These are phyloP conservation scores for Jacaranda copaia DNA, from an alignment of 257 asterid species.

Conservation along the genomic window DNA sequence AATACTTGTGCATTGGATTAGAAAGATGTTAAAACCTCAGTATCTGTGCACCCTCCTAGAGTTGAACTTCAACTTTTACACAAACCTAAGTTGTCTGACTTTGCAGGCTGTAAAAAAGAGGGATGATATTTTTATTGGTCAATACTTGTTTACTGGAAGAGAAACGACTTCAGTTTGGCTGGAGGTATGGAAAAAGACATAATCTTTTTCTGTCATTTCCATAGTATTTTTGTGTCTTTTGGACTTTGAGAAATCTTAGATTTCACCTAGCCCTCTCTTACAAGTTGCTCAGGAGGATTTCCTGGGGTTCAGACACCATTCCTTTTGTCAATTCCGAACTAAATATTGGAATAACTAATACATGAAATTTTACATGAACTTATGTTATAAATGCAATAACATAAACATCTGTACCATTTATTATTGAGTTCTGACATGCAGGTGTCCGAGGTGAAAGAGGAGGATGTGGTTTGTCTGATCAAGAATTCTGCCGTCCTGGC, in stretches of 20 bases:
- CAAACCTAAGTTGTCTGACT: background rate
- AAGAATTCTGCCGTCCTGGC: constrained; percentile 87
- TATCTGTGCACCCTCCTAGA: too few species aligned
- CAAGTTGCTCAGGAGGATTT: constrained; percentile 1
- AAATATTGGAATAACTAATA: background rate
- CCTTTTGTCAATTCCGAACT: constrained; percentile 2
- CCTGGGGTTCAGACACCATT: too few species aligned
- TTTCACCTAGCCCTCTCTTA: constrained; percentile 10
- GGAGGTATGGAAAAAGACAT: constrained; percentile 47
- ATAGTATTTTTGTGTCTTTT: background rate
- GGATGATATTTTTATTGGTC: constrained; percentile 67
- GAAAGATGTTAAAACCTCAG: too few species aligned
- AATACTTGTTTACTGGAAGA: constrained; percentile 69
- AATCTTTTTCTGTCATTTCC: background rate
- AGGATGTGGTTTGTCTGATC: constrained; percentile 79
- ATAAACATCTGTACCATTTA: constrained; percentile 14
- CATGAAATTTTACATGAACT: background rate
- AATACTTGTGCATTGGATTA: too few species aligned
- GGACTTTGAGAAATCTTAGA: background rate
- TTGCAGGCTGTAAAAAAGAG: constrained; percentile 59
- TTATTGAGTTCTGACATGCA: constrained; percentile 39
- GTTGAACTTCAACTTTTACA: background rate
- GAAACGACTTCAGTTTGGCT: constrained; percentile 74
- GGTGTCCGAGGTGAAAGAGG: constrained; percentile 80
- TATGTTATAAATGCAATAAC: background rate